Conservation (phyloP, 345 rosid species). For the Rhizophora mangle region DNA sequence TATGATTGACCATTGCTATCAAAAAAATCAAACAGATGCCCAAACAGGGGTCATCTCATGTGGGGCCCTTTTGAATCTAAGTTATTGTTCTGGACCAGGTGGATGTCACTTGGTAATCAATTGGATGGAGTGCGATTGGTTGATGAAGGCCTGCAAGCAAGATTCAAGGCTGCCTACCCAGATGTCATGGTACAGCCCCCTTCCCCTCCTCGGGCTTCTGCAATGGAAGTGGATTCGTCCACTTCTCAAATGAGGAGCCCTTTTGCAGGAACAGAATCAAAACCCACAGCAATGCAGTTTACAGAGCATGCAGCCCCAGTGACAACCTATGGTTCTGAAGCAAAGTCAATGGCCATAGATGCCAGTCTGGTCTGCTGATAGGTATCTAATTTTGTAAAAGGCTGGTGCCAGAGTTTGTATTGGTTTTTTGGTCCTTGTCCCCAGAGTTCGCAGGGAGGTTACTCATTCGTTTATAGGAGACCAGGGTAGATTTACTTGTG, state of each 20-base stretch:
- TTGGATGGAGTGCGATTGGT: slow-evolving; percentile 80
- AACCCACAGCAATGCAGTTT: slow-evolving; percentile 27
- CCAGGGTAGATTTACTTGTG: too few relatives aligned
- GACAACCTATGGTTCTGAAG: slow-evolving; percentile 38
- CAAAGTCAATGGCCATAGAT: slow-evolving; percentile 44
- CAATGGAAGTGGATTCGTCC: slow-evolving; percentile 63
- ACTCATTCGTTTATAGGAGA: too few relatives aligned
- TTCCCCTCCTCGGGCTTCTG: slow-evolving; percentile 80
- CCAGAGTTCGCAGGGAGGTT: too few relatives aligned
- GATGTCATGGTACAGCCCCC: slow-evolving; percentile 77
- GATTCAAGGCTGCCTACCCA: slow-evolving; percentile 93
- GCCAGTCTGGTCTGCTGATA: slow-evolving; percentile 37
- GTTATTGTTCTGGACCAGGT: slow-evolving; percentile 38
- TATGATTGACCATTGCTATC: neutral
- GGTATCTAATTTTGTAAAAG: too few relatives aligned
- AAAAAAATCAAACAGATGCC: neutral
- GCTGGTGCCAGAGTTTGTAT: too few relatives aligned
- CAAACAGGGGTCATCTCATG: neutral
- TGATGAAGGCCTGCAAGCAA: slow-evolving; percentile 88
- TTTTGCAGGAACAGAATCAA: slow-evolving; percentile 38
- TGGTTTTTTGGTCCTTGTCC: too few relatives aligned
- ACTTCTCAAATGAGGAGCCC: slow-evolving; percentile 46
- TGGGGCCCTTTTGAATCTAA: neutral
- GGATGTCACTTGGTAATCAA: slow-evolving; percentile 97
- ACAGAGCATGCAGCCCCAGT: slow-evolving; percentile 31